Evolutionary conservation across 116 monocot genomes (phyloP).

Genomic region (Papilionanthe hybrid): DNA sequence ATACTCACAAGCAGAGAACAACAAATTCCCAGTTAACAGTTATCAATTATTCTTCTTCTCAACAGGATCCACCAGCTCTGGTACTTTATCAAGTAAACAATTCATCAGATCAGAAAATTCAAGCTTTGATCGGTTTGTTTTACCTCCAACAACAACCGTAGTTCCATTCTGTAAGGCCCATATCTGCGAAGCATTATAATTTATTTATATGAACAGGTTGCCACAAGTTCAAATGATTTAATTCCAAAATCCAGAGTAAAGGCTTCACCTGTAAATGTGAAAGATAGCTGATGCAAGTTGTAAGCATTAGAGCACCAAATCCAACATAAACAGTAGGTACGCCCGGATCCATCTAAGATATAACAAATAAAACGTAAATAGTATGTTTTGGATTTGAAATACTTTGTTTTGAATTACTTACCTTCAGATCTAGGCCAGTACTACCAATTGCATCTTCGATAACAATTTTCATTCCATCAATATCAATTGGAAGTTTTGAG

Average conservation of each 20-base stretch:
- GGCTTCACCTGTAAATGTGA: constrained; percentile 81
- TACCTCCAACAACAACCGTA: constrained; percentile 75
- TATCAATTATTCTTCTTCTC: constrained; percentile 6
- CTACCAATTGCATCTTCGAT: constrained; percentile 98
- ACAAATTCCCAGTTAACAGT: too few relatives aligned
- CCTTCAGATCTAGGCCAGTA: constrained; percentile 91
- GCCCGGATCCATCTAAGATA: constrained; percentile 72
- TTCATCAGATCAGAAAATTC: constrained; percentile 90
- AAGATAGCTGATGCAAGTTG: constrained; percentile 85
- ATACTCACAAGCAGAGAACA: too few relatives aligned
- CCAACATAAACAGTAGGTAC: constrained; percentile 93
- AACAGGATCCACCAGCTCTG: constrained; percentile 50
- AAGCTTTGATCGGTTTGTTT: constrained; percentile 84
- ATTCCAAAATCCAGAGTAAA: neutral
- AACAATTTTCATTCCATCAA: constrained; percentile 70
- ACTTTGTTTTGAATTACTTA: constrained; percentile 10
- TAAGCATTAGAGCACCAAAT: constrained; percentile 97
- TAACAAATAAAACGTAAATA: neutral
- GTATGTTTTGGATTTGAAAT: neutral
- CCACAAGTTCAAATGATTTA: neutral
- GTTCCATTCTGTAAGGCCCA: constrained; percentile 99
- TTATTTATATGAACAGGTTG: neutral
- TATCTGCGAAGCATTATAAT: constrained; percentile 34
- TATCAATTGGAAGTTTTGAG: constrained; percentile 86
- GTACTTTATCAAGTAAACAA: constrained; percentile 60